A percentile compares a stretch with the other conserved stretches of the same genome.
These are phyloP conservation scores for Conringia planisiliqua DNA, from an alignment of 345 rosid species.

Conservation along the genomic window DNA sequence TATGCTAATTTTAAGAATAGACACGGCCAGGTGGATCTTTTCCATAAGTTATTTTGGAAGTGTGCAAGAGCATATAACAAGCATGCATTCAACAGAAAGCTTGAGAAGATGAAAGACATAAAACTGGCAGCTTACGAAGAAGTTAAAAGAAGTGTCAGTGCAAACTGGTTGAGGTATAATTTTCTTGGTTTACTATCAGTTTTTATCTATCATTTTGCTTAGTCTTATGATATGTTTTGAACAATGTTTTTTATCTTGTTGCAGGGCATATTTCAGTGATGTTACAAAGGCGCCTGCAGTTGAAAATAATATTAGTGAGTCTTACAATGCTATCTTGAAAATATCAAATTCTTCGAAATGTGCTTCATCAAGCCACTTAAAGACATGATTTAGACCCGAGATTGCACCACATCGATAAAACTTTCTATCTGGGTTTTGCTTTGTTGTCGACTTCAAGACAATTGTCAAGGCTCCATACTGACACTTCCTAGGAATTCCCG, in stretches of 20 bases:
- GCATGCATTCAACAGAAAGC: neutral
- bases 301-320: neutral
- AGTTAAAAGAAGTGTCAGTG: neutral
- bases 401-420: too few relatives aligned
- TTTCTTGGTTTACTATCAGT: too few relatives aligned
- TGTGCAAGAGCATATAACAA: too few relatives aligned
- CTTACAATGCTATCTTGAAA: neutral
- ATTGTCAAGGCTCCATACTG: too few relatives aligned
- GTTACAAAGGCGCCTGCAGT: neutral
- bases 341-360: neutral
- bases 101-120: neutral
- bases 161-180: neutral
- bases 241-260: neutral
- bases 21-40: neutral
- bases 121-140: neutral
- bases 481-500: too few relatives aligned
- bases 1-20: neutral
- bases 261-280: neutral
- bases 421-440: too few relatives aligned
- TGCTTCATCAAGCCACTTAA: neutral
- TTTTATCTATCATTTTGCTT: neutral
- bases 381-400: too few relatives aligned
- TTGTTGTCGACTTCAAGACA: neutral
- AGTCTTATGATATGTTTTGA: neutral
- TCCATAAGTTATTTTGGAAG: neutral